Base-by-base conservation (phyloP, 83 land plant genomes). In the Picea abies region DNA sequence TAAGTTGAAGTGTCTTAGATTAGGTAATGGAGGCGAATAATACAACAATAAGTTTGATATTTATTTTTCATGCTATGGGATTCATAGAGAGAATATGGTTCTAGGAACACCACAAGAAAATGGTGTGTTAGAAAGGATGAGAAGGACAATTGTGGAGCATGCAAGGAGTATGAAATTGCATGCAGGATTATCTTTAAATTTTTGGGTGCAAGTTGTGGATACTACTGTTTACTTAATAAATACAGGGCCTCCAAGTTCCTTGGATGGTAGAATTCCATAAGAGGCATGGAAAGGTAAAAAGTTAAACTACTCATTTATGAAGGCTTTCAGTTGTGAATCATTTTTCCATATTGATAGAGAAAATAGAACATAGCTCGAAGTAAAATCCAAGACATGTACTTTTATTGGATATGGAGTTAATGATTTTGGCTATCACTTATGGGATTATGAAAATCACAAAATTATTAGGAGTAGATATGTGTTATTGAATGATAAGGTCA, bases 21-120 rank as follows among this genome's bases (percentile, higher is more conserved):
- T 8, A 52, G 66, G 60, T 26, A 61, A 61, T 79, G 80, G 80
- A 56, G 58, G 80, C 2, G 65, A 79, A 56, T 41, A 41, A 3
- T 41, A 5, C 7, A 41, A 5, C 6, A 41, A 41, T 1, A 5
- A 41, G 47, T 41, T 41, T 41, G 2, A 2, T 41, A 5, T 4
- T 41, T 41, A 41, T 5, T 5, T 3, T 41, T 41, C 47, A 41
- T 41, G 4, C 5, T 0, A 41, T 41, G 47, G 47, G 47, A 41
- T 41, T 41, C 2, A 2, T 41, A 41, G 7, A 41, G 47, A 41
- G 2, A 41, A 73, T 49, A 73, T 7, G 26, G n/a, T 44, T 73
- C 77, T 19, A 15, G 32, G 44, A 44, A 73, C 44, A 25, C 67
- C 25, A 64, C 4, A 29, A 32, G 77, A 35, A 35, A 73, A 35